phyloP scores from a whole-genome alignment of 352 stramenopile genomes.

The Globisporangium mamillatum region DNA sequence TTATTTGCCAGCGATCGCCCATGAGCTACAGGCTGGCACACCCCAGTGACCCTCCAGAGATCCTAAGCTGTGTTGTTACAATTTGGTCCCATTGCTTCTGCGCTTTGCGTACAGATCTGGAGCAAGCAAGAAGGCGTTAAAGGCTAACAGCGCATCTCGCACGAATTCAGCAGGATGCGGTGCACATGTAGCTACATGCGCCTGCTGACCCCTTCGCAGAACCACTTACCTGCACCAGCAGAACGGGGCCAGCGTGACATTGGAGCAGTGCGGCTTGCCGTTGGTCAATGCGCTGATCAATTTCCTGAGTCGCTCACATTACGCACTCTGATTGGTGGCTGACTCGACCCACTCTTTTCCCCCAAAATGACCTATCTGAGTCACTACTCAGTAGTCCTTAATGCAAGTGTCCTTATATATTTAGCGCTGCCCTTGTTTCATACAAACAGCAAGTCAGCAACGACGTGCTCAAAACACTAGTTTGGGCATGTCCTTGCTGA shows the following conservation, averaged over 20 bases:
- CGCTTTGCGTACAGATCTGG: not conserved
- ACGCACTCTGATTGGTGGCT: not conserved
- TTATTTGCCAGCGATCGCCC: no score
- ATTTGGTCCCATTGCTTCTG: not conserved
- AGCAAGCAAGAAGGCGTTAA: not conserved
- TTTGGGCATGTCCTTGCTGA: no score
- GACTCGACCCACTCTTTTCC: no score
- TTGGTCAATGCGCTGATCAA: not conserved
- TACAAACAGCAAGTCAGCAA: no score
- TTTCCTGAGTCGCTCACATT: not conserved
- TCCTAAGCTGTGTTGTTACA: not conserved
- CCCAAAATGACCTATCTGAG: no score
- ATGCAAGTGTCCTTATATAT: no score
- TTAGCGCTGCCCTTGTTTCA: no score
- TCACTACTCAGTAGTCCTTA: no score
- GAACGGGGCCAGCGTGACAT: not conserved
- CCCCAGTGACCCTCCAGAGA: no score
- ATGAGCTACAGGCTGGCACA: no score
- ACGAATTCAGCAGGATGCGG: slow-evolving; percentile 2
- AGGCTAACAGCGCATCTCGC: not conserved
- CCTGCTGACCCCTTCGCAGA: not conserved
- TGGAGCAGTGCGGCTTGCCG: not conserved
- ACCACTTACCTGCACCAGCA: not conserved
- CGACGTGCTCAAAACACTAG: no score
- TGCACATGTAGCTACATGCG: not conserved